Evolutionary conservation across 2,329 filamentous ascomycete genomes (phyloP).

Genomic region (Shiraia bambusicola): DNA sequence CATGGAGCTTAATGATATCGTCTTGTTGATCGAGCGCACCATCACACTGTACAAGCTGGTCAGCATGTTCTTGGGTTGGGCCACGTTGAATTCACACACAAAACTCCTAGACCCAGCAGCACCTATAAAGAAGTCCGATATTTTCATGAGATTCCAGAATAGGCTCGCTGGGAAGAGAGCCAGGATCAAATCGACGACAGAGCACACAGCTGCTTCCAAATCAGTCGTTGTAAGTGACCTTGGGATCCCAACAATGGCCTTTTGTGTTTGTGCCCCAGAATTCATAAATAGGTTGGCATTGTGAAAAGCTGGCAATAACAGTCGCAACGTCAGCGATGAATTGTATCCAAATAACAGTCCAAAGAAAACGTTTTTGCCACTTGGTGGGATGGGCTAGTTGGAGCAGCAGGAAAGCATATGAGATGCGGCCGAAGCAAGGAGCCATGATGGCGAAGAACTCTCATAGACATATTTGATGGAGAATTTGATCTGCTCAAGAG

Average conservation of each 20-base stretch:
- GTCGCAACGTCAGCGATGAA: slow-evolving; percentile 1
- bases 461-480: slow-evolving; percentile 1
- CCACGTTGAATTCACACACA: slow-evolving; percentile 1
- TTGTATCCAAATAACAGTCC: slow-evolving; percentile 1
- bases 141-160: slow-evolving; percentile 4
- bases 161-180: slow-evolving; percentile 1
- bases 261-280: slow-evolving; percentile 1
- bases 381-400: slow-evolving; percentile 1
- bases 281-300: slow-evolving; percentile 3
- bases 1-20: neutral
- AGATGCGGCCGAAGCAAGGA: slow-evolving; percentile 3
- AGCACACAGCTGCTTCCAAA: slow-evolving; percentile 1
- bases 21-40: slow-evolving; percentile 2
- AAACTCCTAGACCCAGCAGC: slow-evolving; percentile 3
- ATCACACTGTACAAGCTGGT: neutral
- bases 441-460: slow-evolving; percentile 5
- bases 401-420: slow-evolving; percentile 2
- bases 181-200: slow-evolving; percentile 1
- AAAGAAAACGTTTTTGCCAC: slow-evolving; percentile 1
- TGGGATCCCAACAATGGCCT: slow-evolving; percentile 1
- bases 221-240: neutral
- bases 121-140: neutral
- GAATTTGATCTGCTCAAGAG: slow-evolving; percentile 1
- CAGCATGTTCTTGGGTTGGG: neutral
- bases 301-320: slow-evolving; percentile 2